Base-by-base conservation (phyloP, 495 filamentous ascomycete species). In the Penicillium crystallinum region DNA sequence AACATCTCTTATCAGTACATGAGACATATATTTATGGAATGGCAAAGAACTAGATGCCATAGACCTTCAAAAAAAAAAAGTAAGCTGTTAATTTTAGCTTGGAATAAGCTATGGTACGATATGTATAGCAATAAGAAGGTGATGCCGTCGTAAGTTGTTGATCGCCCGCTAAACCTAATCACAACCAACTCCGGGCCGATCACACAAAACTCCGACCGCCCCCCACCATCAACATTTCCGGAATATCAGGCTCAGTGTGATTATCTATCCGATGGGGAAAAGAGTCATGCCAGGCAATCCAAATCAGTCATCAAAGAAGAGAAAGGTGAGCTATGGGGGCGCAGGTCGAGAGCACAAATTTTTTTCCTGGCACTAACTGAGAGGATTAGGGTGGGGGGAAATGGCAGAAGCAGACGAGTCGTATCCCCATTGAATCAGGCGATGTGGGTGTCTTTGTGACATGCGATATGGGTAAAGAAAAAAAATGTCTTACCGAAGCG, bases 371-470 rank as follows among this genome's bases (percentile, higher is more conserved):
- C 9, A 25, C 29, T 34, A 18, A 25, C n/a, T 6, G 25, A 8
- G 22, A 18, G 46, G 7, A 41, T 22, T 15, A 72, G 53, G 66
- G 67, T 12, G 44, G 44, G n/a, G 65, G 61, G 46, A 62, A 62
- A 36, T 72, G 67, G 58, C 48, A 54, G 9, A 59, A 65, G 35
- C 49, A 54, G 18, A 34, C 42, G n/a, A 66, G 50, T 21, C 35
- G 53, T 37, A 46, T 60, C 19, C 57, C 40, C 34, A 81, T 90
- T 51, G 83, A 89, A 55, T 74, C 82, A 21, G 93, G 93, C 14
- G 89, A 93, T 65, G 74, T 77, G 38, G 93, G 93, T 10, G 87
- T 97, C 25, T 97, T 92, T 80, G 81, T 86, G 22, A 96, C 95
- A 1, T 97, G 91, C 63, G 85, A 90, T 29, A 83, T 84, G 67